Evolutionary conservation across 495 filamentous ascomycete species (phyloP).

Genomic region (Aspergillus ellipticus): DNA sequence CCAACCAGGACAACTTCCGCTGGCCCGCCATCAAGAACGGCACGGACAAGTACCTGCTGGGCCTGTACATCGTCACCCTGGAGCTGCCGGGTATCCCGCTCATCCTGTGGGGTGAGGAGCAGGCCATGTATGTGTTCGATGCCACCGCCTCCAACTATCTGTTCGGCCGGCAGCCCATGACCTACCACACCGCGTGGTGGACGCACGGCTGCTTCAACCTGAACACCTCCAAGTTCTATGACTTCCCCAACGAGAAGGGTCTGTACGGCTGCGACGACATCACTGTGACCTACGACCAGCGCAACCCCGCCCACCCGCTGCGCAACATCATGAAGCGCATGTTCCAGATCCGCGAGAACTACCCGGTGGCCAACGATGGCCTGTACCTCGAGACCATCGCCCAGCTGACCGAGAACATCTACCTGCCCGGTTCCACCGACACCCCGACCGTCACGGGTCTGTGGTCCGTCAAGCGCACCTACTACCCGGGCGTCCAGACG

Average conservation of each 20-base stretch:
- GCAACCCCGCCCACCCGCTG: slow-evolving; percentile 49
- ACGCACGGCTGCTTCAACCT: slow-evolving; percentile 50
- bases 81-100: slow-evolving; percentile 49
- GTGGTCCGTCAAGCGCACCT: slow-evolving; percentile 45
- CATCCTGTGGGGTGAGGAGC: slow-evolving; percentile 51
- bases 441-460: slow-evolving; percentile 45
- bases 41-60: slow-evolving; percentile 43
- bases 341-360: slow-evolving; percentile 46
- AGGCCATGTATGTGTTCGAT: slow-evolving; percentile 48
- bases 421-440: slow-evolving; percentile 40
- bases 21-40: slow-evolving; percentile 50
- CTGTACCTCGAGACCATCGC: slow-evolving; percentile 39
- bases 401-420: slow-evolving; percentile 39
- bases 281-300: slow-evolving; percentile 47
- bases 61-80: slow-evolving; percentile 42
- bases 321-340: slow-evolving; percentile 46
- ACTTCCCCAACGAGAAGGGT: slow-evolving; percentile 42
- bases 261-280: slow-evolving; percentile 45
- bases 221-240: slow-evolving; percentile 40
- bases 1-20: slow-evolving; percentile 51
- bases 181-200: slow-evolving; percentile 48
- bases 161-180: slow-evolving; percentile 48
- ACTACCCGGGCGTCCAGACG: slow-evolving; percentile 37
- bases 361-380: slow-evolving; percentile 48
- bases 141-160: slow-evolving; percentile 48